phyloP scores from a whole-genome alignment of 495 filamentous ascomycete genomes.

The Aspergillus biplanus region DNA sequence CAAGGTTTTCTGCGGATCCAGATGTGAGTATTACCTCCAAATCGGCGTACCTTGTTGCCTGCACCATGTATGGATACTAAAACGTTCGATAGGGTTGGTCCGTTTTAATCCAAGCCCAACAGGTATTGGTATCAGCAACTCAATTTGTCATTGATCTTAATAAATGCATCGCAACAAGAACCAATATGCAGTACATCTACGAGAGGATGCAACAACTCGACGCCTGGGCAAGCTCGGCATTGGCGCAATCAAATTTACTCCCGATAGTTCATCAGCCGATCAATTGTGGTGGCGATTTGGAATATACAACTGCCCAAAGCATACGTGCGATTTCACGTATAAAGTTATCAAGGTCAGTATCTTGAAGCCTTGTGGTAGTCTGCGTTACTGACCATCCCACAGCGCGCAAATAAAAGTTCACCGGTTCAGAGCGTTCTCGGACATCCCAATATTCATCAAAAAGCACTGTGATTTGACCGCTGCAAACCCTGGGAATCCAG shows the following conservation, averaged over 20 bases:
- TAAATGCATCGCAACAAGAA: constrained; percentile 41
- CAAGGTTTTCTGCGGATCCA: constrained; percentile 53
- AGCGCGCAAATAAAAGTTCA: constrained; percentile 66
- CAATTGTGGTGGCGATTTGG: constrained; percentile 45
- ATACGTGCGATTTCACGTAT: constrained; percentile 60
- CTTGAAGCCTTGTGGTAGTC: not conserved
- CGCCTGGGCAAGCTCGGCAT: constrained; percentile 49
- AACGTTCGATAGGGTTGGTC: constrained; percentile 50
- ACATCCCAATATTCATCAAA: constrained; percentile 61
- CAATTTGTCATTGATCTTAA: constrained; percentile 60
- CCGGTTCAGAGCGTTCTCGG: constrained; percentile 62
- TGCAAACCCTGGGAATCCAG: constrained; percentile 32
- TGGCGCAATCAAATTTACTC: constrained; percentile 51
- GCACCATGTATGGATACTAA: constrained; percentile 14
- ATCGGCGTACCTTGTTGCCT: not conserved
- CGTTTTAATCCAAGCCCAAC: constrained; percentile 59
- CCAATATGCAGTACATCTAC: constrained; percentile 50
- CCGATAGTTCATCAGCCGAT: constrained; percentile 40
- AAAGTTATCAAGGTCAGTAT: constrained; percentile 57
- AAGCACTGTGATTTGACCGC: constrained; percentile 60
- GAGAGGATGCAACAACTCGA: constrained; percentile 61
- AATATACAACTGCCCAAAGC: constrained; percentile 51
- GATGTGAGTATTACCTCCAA: constrained; percentile 43
- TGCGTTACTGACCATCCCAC: constrained; percentile 15
- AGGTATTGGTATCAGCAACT: constrained; percentile 58